phyloP scores from a whole-genome alignment of 148 eudicot genomes.

The Rhododendron vialii region DNA sequence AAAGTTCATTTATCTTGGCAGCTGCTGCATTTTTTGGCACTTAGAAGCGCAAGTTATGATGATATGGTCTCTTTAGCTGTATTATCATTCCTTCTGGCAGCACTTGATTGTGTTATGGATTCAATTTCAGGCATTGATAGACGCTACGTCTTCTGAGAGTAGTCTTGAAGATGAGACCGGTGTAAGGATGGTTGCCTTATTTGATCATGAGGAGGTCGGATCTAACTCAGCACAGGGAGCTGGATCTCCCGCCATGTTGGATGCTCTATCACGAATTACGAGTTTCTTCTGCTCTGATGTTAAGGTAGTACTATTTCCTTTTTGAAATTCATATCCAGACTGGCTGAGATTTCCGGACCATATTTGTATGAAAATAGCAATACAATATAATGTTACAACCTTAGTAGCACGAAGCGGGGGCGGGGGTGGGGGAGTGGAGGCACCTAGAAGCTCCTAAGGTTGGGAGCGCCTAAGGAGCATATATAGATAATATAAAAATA shows the following conservation, averaged over 20 bases:
- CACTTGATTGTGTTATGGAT: background rate
- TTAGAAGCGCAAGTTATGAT: background rate
- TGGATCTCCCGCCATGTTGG: constrained; percentile 92
- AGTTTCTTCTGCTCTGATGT: constrained; percentile 53
- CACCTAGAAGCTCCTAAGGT: too few species aligned
- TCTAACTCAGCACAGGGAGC: constrained; percentile 99
- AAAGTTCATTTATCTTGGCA: background rate
- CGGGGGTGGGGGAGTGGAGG: too few species aligned
- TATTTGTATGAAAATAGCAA: background rate
- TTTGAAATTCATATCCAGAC: background rate
- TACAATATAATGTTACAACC: background rate
- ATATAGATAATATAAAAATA: too few species aligned
- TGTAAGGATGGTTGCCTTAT: constrained; percentile 88
- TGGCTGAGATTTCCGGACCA: constrained; percentile 5
- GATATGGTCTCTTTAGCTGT: background rate
- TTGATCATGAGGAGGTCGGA: constrained; percentile 98
- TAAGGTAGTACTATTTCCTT: constrained; percentile 32
- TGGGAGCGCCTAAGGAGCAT: too few species aligned
- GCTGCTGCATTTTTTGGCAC: background rate
- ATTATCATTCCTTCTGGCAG: background rate
- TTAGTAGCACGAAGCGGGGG: too few species aligned
- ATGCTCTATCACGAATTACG: constrained; percentile 85
- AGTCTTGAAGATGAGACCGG: constrained; percentile 88
- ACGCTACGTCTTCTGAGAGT: constrained; percentile 61
- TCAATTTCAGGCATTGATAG: constrained; percentile 78